These are phyloP conservation scores for Ceratocystis lukuohia DNA, from an alignment of 2,329 filamentous ascomycete genomes.

Conservation along the genomic window DNA sequence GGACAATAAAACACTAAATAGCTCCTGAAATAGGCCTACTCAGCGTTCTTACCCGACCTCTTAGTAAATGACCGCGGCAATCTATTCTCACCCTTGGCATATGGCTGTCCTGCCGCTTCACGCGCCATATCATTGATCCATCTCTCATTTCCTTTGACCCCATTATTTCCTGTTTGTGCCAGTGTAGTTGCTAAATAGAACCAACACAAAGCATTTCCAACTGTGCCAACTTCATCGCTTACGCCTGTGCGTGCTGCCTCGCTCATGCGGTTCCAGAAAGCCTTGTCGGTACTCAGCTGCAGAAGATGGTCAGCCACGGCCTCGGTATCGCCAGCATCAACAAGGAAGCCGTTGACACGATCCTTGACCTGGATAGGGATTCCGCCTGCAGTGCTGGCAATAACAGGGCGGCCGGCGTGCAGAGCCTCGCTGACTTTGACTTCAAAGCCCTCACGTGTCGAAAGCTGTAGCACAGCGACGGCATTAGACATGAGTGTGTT, in stretches of 20 bases:
- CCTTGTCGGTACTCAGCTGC: conserved; percentile 50
- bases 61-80: conserved; percentile 39
- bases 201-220: conserved; percentile 65
- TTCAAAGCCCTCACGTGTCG: conserved; percentile 71
- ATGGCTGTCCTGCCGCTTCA: conserved; percentile 47
- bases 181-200: conserved; percentile 61
- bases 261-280: conserved; percentile 54
- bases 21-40: too few species aligned
- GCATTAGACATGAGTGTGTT: conserved; percentile 63
- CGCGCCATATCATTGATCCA: conserved; percentile 68
- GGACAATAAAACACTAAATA: too few species aligned
- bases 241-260: conserved; percentile 50
- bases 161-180: conserved; percentile 37
- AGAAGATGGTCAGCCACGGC: conserved; percentile 55
- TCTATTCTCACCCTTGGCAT: conserved; percentile 45
- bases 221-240: conserved; percentile 69
- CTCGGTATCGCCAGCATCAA: conserved; percentile 55
- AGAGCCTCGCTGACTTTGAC: conserved; percentile 76
- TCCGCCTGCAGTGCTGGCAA: conserved; percentile 62
- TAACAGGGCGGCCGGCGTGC: conserved; percentile 65
- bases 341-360: conserved; percentile 58
- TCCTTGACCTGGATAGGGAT: conserved; percentile 68
- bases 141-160: conserved; percentile 43
- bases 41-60: conserved; percentile 9
- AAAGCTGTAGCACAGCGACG: conserved; percentile 63